Conservation (phyloP, 768 basidiomycete species). For the Phlegmacium glaucopus region DNA sequence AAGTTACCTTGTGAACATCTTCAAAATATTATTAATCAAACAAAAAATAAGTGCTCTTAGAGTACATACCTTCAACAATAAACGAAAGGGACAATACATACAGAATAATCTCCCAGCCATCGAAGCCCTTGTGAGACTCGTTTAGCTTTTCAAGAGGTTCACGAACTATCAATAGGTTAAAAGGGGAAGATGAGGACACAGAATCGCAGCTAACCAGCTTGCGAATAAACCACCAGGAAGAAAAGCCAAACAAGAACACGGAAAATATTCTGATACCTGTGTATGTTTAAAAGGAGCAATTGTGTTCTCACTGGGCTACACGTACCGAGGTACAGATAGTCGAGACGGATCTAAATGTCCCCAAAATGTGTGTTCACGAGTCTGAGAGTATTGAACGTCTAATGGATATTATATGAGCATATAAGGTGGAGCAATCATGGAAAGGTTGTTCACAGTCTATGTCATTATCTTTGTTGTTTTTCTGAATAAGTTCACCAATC, state of each 20-base stretch:
- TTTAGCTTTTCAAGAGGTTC: conserved; percentile 75
- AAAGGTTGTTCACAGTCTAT: conserved; percentile 61
- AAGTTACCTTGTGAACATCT: conserved; percentile 55
- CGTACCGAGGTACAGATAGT: conserved; percentile 73
- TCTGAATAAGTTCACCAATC: conserved; percentile 80
- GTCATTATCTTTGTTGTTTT: conserved; percentile 67
- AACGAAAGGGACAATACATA: conserved; percentile 81
- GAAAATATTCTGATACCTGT: conserved; percentile 82
- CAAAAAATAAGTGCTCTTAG: conserved; percentile 1
- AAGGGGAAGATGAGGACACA: background rate
- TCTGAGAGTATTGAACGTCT: conserved; percentile 70
- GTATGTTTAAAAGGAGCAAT: conserved; percentile 4
- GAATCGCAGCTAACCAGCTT: conserved; percentile 55
- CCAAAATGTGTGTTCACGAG: conserved; percentile 54
- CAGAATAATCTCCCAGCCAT: conserved; percentile 76
- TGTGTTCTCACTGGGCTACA: background rate
- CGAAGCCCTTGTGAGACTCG: conserved; percentile 50
- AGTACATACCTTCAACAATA: conserved; percentile 64
- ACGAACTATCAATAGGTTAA: conserved; percentile 43
- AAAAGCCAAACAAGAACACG: conserved; percentile 75
- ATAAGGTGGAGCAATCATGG: background rate
- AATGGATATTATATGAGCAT: background rate
- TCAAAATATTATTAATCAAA: background rate
- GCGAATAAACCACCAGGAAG: conserved; percentile 78
- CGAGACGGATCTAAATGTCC: conserved; percentile 73